Evolutionary conservation across 176 grass and related monocot genomes (phyloP).

Genomic region (Elaeis guineensis): DNA sequence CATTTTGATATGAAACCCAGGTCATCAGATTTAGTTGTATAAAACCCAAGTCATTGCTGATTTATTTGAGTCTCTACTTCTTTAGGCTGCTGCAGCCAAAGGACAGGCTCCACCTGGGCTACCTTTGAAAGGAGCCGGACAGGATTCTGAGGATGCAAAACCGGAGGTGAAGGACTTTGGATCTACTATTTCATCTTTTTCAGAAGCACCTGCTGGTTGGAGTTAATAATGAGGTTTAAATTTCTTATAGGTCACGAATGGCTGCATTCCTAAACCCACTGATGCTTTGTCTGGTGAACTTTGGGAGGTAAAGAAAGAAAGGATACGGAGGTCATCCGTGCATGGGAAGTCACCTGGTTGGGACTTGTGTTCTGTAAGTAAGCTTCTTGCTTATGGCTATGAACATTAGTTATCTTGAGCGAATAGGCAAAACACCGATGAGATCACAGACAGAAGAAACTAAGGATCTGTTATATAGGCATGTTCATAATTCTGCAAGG

Average conservation of each 20-base stretch:
- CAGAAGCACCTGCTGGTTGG: constrained; percentile 1
- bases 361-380: constrained; percentile 92
- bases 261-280: constrained; percentile 62
- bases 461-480: too few relatives aligned
- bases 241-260: constrained; percentile 42
- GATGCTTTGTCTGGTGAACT: constrained; percentile 97
- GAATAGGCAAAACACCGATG: too few relatives aligned
- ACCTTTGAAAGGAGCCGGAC: constrained; percentile 76
- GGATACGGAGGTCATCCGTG: constrained; percentile 63
- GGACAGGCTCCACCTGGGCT: constrained; percentile 79
- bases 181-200: constrained; percentile 19
- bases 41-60: not conserved
- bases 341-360: constrained; percentile 89
- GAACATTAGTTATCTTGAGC: too few relatives aligned
- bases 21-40: not conserved
- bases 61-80: not conserved
- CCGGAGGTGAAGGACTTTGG: constrained; percentile 36
- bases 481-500: too few relatives aligned
- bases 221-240: constrained; percentile 9
- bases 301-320: constrained; percentile 85
- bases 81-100: constrained; percentile 84
- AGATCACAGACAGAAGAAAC: too few relatives aligned
- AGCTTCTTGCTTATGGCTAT: not conserved
- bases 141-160: constrained; percentile 54
- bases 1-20: not conserved